Conservation (phyloP, 805 yeast genomes). For the Lachancea sp. region DNA sequence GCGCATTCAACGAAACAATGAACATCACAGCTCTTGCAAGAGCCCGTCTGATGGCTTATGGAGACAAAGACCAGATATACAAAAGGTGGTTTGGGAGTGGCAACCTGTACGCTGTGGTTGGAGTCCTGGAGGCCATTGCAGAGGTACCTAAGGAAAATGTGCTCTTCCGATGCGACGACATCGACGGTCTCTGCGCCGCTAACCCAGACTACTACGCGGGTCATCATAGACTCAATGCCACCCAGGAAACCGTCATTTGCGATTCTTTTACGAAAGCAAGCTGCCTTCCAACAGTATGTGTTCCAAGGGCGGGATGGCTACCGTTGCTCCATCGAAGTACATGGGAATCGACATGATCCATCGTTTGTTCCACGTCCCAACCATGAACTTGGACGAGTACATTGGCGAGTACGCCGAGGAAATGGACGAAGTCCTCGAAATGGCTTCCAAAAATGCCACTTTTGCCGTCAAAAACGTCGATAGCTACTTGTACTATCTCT, state of each 20-base stretch:
- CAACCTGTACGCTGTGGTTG: constrained; percentile 33
- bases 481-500: constrained; percentile 27
- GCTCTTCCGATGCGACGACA: constrained; percentile 37
- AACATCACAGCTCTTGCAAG: constrained; percentile 33
- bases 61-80: constrained; percentile 31
- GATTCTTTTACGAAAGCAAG: constrained; percentile 34
- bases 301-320: constrained; percentile 31
- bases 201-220: constrained; percentile 35
- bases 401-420: constrained; percentile 36
- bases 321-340: constrained; percentile 28
- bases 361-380: constrained; percentile 35
- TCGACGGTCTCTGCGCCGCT: constrained; percentile 33
- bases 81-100: constrained; percentile 36
- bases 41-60: constrained; percentile 32
- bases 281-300: constrained; percentile 31
- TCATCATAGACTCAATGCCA: constrained; percentile 34
- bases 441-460: constrained; percentile 30
- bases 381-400: constrained; percentile 26
- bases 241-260: constrained; percentile 39
- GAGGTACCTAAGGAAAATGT: constrained; percentile 32
- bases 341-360: constrained; percentile 35
- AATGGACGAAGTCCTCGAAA: constrained; percentile 31
- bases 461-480: constrained; percentile 35
- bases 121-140: constrained; percentile 32
- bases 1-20: constrained; percentile 32